Evolutionary conservation across 495 filamentous ascomycete species (phyloP).

Genomic region (Podospora pseudoanserina): DNA sequence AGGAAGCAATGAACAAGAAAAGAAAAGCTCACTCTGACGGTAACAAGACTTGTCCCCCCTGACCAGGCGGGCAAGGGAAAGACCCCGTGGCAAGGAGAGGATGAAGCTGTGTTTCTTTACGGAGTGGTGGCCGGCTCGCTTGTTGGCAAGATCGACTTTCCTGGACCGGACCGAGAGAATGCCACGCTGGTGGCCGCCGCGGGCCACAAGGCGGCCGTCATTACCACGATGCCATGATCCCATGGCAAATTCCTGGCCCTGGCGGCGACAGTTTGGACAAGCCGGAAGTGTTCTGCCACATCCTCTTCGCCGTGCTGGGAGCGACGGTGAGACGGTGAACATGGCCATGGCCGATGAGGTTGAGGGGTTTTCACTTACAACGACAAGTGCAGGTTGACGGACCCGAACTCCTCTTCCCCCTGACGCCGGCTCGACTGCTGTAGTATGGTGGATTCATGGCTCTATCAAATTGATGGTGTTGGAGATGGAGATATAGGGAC

Average conservation of each 20-base stretch:
- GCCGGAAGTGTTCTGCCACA: constrained; percentile 2
- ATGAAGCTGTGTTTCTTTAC: constrained; percentile 2
- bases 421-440: not conserved
- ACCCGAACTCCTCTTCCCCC: not conserved
- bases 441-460: constrained; percentile 5
- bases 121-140: not conserved
- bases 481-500: not conserved
- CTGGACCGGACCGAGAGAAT: constrained; percentile 11
- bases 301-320: constrained; percentile 10
- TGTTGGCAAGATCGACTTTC: constrained; percentile 6
- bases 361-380: not conserved
- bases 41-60: constrained; percentile 8
- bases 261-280: constrained; percentile 8
- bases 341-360: not conserved
- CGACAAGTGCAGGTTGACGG: constrained; percentile 1
- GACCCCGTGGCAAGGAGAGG: constrained; percentile 10
- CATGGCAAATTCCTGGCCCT: not conserved
- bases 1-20: constrained; percentile 6
- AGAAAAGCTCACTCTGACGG: constrained; percentile 4
- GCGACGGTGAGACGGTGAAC: constrained; percentile 1
- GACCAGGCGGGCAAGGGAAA: constrained; percentile 9
- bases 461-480: not conserved
- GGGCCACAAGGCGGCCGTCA: constrained; percentile 5
- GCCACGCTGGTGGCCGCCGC: constrained; percentile 8
- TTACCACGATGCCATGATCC: constrained; percentile 5